Conservation (phyloP, 1,284 basidiomycete species). For the Cutaneotrichosporon daszewskae region DNA sequence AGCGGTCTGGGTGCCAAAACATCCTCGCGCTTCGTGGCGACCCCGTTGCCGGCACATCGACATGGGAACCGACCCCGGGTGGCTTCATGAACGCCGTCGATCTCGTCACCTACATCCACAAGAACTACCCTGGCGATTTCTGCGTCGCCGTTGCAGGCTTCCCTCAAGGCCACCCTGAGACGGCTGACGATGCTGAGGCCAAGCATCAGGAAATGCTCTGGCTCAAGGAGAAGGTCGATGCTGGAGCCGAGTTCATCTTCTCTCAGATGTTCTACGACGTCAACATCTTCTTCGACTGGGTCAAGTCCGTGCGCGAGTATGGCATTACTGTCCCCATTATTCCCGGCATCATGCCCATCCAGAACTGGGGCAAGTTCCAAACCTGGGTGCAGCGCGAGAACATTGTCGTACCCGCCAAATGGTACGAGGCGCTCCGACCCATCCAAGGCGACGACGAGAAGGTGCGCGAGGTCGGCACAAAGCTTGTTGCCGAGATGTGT, state of each 20-base stretch:
- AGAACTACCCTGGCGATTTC: conserved; percentile 79
- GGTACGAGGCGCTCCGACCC: conserved; percentile 77
- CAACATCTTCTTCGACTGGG: conserved; percentile 78
- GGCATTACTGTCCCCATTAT: conserved; percentile 93
- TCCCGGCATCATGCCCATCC: conserved; percentile 88
- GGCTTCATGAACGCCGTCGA: conserved; percentile 86
- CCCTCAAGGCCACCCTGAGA: conserved; percentile 69
- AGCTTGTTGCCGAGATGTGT: conserved; percentile 83
- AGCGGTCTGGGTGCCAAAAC: conserved; percentile 85
- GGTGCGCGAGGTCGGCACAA: conserved; percentile 81
- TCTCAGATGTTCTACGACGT: conserved; percentile 98
- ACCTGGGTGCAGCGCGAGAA: conserved; percentile 84
- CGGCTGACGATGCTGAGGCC: conserved; percentile 46
- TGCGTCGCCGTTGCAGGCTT: conserved; percentile 90
- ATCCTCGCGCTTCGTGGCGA: conserved; percentile 93
- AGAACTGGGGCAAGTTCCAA: conserved; percentile 95
- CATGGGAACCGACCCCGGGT: conserved; percentile 83
- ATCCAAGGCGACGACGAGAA: conserved; percentile 87
- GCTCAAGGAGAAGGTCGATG: conserved; percentile 86
- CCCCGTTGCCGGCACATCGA: conserved; percentile 77
- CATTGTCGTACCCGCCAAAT: conserved; percentile 72
- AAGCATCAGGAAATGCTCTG: conserved; percentile 66
- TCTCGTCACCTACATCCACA: conserved; percentile 79
- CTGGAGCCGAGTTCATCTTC: conserved; percentile 91
- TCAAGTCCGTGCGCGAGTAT: conserved; percentile 69